Evolutionary conservation across 768 basidiomycete genomes (phyloP).

Genomic region (Tulasnella sp.): DNA sequence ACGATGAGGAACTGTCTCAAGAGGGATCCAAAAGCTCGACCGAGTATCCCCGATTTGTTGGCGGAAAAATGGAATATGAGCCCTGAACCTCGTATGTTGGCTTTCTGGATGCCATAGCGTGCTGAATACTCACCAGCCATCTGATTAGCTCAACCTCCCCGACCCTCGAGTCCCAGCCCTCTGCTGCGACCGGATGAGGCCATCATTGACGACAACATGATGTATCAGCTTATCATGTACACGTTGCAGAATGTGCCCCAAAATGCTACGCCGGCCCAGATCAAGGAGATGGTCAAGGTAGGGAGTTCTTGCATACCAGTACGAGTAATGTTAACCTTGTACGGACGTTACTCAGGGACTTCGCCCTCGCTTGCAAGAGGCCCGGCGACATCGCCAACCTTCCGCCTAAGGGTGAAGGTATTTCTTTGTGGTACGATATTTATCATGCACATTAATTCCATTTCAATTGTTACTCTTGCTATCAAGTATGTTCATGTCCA

Average conservation of each 20-base stretch:
- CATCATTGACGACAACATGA: constrained; percentile 28
- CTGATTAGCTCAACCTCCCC: constrained; percentile 10
- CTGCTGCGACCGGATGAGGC: constrained; percentile 26
- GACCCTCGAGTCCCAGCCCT: constrained; percentile 18
- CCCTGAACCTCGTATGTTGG: constrained; percentile 10
- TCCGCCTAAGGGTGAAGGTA: background rate
- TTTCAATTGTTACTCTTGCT: background rate
- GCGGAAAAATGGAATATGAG: constrained; percentile 61
- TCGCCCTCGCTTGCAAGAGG: constrained; percentile 12
- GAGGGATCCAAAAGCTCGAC: constrained; percentile 75
- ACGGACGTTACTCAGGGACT: background rate
- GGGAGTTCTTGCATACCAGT: background rate
- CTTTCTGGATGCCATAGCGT: background rate
- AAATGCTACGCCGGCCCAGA: constrained; percentile 1
- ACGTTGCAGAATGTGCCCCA: constrained; percentile 15
- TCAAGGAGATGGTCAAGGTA: constrained; percentile 26
- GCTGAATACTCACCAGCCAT: background rate
- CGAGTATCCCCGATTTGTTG: constrained; percentile 83
- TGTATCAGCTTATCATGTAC: constrained; percentile 26
- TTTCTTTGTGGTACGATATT: background rate
- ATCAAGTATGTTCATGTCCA: background rate
- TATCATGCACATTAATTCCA: background rate
- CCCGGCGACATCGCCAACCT: background rate
- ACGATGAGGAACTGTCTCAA: constrained; percentile 78
- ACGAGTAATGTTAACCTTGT: background rate